Evolutionary conservation across 176 grass and related monocot genomes (phyloP).

Genomic region (Avena atlantica): DNA sequence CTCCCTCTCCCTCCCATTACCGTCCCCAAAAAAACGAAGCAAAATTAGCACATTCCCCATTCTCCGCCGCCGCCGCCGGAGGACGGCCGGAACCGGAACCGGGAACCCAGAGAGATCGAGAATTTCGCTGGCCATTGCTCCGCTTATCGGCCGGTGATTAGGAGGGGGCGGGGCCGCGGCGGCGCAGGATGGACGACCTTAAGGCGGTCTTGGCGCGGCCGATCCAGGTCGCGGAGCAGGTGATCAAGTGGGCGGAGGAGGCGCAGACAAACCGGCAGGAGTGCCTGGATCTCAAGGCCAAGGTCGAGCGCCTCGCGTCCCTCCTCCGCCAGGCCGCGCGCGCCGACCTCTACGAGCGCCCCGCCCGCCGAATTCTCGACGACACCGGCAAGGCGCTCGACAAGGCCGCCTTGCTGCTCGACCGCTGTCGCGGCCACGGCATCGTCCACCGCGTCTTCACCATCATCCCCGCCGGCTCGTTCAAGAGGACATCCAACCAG

Average conservation of each 20-base stretch:
- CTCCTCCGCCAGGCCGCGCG: conserved; percentile 91
- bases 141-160: background rate
- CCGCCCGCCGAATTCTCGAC: conserved; percentile 78
- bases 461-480: conserved; percentile 71
- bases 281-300: conserved; percentile 75
- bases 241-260: conserved; percentile 84
- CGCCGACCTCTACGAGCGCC: conserved; percentile 90
- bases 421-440: conserved; percentile 53
- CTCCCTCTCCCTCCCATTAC: conserved; percentile 21
- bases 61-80: conserved; percentile 37
- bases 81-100: conserved; percentile 17
- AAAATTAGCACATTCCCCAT: conserved; percentile 39
- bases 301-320: conserved; percentile 70
- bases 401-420: conserved; percentile 57
- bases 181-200: conserved; percentile 65
- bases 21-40: conserved; percentile 20
- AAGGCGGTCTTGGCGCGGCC: conserved; percentile 81
- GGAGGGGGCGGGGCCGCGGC: conserved; percentile 1
- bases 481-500: conserved; percentile 52
- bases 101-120: background rate
- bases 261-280: conserved; percentile 66
- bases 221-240: conserved; percentile 94
- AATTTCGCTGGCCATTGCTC: conserved; percentile 20
- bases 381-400: conserved; percentile 84
- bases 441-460: conserved; percentile 59